Evolutionary conservation across 345 rosid genomes (phyloP), one percentile per base, ranked within the genome.

Genomic region (Eucalyptus erythrocorys): DNA sequence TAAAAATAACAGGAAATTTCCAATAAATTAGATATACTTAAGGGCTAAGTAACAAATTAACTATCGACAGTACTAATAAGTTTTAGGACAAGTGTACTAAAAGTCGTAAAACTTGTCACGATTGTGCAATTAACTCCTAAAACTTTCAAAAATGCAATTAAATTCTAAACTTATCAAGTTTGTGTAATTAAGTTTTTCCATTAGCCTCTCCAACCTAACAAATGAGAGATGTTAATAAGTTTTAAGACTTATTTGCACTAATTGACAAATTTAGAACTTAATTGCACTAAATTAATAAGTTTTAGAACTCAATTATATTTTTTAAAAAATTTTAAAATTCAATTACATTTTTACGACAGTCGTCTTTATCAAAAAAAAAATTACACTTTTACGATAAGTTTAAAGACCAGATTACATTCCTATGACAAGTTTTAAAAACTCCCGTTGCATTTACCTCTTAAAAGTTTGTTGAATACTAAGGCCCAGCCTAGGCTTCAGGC

Each of bases 51-150:
- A 22, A 24, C 30, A 55, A 55, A 55, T 55, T 55, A 55, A 55
- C 61, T 0, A 51, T 51, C 0, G 24, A 19, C 22, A 51, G 17
- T 5, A 17, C 4, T 51, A 51, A 19, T 51, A 51, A 1, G 22
- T 51, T 17, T 51, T 1, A 7, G 10, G 24, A 51, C 17, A 51
- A 51, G 0, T 17, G 1, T 7, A 51, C 0, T 0, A 1, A 51
- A 51, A 51, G 4, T 51, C 0, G 9, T 51, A 51, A 51, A 19
- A 7, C 4, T 7, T 51, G 0, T 51, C 24, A 51, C 2, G 1
- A 19, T 15, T 1, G 3, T 51, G 8, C 2, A 50, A 50, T 50
- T 6, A 3, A 49, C 0, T 49, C 6, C 1, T 6, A 49, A 49
- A 49, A 49, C 0, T 49, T 15, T 49, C 1, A 49, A 5, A 50